Evolutionary conservation across 129 eudicot species (phyloP).

Genomic region (Chrysanthemum makinoi): DNA sequence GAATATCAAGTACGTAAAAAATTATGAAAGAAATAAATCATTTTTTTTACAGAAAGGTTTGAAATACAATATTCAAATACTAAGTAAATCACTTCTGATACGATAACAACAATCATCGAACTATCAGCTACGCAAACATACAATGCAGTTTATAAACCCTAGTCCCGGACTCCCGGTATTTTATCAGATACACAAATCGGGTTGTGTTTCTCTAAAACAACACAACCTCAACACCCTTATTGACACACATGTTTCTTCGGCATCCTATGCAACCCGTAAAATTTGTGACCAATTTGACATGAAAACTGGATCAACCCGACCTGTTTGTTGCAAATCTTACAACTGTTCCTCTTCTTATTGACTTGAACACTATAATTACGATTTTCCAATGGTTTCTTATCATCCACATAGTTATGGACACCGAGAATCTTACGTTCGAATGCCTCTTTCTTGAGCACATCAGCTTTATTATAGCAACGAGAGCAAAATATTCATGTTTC

Average conservation of each 20-base stretch:
- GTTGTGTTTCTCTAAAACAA: constrained; percentile 12
- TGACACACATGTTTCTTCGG: constrained; percentile 30
- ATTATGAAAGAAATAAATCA: no score
- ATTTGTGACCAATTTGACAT: background rate
- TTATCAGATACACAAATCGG: constrained; percentile 26
- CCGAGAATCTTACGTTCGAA: background rate
- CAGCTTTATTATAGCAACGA: background rate
- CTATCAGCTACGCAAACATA: no score
- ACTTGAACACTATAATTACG: background rate
- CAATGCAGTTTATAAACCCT: no score
- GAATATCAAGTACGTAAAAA: no score
- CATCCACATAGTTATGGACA: background rate
- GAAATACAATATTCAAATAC: no score
- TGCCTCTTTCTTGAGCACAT: background rate
- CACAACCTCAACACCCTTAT: constrained; percentile 15
- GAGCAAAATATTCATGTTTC: constrained; percentile 5
- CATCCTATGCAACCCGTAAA: constrained; percentile 29
- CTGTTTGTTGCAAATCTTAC: background rate
- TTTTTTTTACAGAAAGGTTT: no score
- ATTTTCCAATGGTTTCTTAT: background rate
- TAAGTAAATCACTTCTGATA: no score
- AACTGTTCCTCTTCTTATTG: no score
- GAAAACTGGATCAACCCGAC: constrained; percentile 21
- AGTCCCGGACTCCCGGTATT: constrained; percentile 10
- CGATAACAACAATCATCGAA: no score